Percentiles rank a stretch among this genome's conserved stretches.
These are phyloP conservation scores for Westerdykella aurantiaca DNA, from an alignment of 2,329 filamentous ascomycete genomes.

Conservation along the genomic window DNA sequence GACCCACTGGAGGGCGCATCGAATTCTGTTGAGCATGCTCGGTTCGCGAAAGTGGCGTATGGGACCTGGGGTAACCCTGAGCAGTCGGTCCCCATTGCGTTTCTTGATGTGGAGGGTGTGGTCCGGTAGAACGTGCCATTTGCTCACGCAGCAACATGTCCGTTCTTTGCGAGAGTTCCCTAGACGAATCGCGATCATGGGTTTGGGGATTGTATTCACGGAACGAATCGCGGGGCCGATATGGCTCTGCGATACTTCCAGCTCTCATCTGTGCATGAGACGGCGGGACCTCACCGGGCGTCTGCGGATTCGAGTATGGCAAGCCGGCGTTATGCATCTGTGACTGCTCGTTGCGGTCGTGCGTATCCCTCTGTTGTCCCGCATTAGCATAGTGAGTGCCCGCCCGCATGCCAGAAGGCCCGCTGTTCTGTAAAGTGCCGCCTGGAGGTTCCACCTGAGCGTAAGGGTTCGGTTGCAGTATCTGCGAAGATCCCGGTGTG, in stretches of 20 bases:
- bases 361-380: conserved; percentile 23
- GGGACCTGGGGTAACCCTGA: conserved; percentile 28
- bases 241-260: conserved; percentile 21
- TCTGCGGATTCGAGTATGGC: conserved; percentile 31
- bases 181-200: conserved; percentile 28
- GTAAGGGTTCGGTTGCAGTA: conserved; percentile 35
- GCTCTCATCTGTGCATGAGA: conserved; percentile 21
- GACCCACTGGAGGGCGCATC: conserved; percentile 27
- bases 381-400: conserved; percentile 31
- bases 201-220: conserved; percentile 11
- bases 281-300: conserved; percentile 25
- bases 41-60: conserved; percentile 28
- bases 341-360: conserved; percentile 29
- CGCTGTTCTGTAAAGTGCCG: conserved; percentile 20
- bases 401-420: conserved; percentile 33
- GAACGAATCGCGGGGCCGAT: conserved; percentile 26
- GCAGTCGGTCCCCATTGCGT: background rate
- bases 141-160: conserved; percentile 25
- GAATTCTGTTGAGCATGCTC: conserved; percentile 26
- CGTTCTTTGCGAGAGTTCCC: conserved; percentile 26
- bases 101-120: conserved; percentile 22
- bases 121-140: conserved; percentile 14
- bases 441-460: conserved; percentile 33
- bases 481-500: conserved; percentile 19
- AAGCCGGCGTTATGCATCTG: conserved; percentile 26